These are phyloP conservation scores for Phialemoniopsis sp. DNA, from an alignment of 2,329 filamentous ascomycete genomes.

Conservation along the genomic window DNA sequence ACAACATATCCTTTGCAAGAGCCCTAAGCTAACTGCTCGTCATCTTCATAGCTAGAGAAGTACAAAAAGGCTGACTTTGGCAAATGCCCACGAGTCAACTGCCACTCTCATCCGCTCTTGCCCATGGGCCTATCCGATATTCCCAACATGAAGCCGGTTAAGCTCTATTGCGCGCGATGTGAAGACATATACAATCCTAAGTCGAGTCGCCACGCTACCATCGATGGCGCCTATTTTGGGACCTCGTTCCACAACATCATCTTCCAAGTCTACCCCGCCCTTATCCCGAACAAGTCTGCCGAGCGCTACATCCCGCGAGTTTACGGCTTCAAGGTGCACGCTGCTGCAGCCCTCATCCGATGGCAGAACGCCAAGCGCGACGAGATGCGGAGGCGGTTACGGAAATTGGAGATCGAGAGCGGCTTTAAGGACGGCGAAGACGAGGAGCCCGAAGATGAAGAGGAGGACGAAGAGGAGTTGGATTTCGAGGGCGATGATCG, in stretches of 20 bases:
- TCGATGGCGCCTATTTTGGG: constrained; percentile 97
- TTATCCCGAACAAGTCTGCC: constrained; percentile 81
- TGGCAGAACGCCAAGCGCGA: constrained; percentile 85
- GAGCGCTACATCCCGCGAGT: constrained; percentile 83
- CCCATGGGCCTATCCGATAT: constrained; percentile 93
- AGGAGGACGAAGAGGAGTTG: constrained; percentile 38
- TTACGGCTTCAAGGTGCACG: constrained; percentile 95
- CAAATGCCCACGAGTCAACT: constrained; percentile 95
- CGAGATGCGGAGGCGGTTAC: constrained; percentile 74
- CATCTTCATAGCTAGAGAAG: constrained; percentile 99
- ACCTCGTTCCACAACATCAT: constrained; percentile 98
- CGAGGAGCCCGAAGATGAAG: constrained; percentile 57
- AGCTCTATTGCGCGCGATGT: constrained; percentile 95
- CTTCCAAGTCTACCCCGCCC: constrained; percentile 93
- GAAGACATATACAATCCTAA: constrained; percentile 99
- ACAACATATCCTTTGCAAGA: no score
- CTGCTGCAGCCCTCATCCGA: constrained; percentile 77
- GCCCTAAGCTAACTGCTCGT: no score
- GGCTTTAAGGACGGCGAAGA: constrained; percentile 71
- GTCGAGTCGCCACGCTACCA: constrained; percentile 88
- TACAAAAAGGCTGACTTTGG: constrained; percentile 98
- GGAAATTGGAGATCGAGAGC: constrained; percentile 68
- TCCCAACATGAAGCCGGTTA: constrained; percentile 83
- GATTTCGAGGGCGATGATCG: constrained; percentile 32
- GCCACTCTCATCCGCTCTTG: constrained; percentile 85